A percentile compares a stretch with the other conserved stretches of the same genome.
Evolutionary conservation across 2,329 filamentous ascomycete species (phyloP).

Genomic region (Cadophora luteo-olivacea): DNA sequence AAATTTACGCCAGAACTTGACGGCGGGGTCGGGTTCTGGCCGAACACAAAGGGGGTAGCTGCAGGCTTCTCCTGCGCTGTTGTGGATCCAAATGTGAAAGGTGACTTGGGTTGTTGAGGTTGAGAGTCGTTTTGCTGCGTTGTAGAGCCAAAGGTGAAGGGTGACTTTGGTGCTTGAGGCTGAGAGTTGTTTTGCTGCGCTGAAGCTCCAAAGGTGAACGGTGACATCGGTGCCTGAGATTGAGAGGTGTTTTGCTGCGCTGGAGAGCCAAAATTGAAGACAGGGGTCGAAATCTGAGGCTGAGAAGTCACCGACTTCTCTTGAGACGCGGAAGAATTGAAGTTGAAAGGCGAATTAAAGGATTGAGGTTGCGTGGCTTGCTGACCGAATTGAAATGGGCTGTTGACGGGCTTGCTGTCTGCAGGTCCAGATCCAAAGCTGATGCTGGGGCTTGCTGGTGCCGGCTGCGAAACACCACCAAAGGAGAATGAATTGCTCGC

Average conservation of each 20-base stretch:
- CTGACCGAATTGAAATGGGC: constrained; percentile 18
- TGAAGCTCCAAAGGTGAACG: constrained; percentile 27
- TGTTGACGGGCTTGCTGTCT: constrained; percentile 20
- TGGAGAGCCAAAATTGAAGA: constrained; percentile 23
- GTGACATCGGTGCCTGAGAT: constrained; percentile 10
- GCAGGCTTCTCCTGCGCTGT: constrained; percentile 22
- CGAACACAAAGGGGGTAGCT: constrained; percentile 26
- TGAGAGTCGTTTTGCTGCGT: background rate
- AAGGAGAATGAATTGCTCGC: constrained; percentile 30
- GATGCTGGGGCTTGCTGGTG: constrained; percentile 21
- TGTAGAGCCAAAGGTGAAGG: constrained; percentile 23
- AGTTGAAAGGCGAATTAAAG: constrained; percentile 15
- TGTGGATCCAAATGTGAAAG: constrained; percentile 27
- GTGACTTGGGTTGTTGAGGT: constrained; percentile 7
- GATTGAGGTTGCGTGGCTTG: constrained; percentile 12
- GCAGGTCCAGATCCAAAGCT: constrained; percentile 28
- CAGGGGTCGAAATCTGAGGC: constrained; percentile 10
- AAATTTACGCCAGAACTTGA: constrained; percentile 21
- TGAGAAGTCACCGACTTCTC: background rate
- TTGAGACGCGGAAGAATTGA: constrained; percentile 12
- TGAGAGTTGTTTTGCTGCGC: background rate
- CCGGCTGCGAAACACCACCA: constrained; percentile 24
- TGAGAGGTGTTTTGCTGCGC: background rate
- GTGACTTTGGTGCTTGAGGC: constrained; percentile 10
- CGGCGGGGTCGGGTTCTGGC: constrained; percentile 19